A percentile compares a stretch with the other conserved stretches of the same genome.
phyloP scores from a whole-genome alignment of 345 rosid species.

The Eucalyptus lansdowneana region DNA sequence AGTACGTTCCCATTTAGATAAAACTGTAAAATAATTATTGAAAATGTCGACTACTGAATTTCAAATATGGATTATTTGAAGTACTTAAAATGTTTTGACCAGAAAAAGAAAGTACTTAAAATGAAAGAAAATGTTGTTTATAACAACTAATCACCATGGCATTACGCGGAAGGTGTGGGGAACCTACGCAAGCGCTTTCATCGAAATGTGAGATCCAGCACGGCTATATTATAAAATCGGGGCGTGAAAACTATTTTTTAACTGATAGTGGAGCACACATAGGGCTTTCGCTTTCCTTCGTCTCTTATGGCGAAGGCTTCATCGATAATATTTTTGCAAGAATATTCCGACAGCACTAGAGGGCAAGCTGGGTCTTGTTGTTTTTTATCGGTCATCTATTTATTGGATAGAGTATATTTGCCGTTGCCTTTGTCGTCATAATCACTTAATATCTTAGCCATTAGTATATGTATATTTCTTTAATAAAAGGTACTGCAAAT shows the following conservation, averaged over 20 bases:
- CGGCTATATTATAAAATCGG: rapidly evolving
- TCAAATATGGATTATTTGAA: not conserved
- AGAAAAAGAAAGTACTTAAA: no score
- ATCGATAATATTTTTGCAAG: not conserved
- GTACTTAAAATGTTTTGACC: no score
- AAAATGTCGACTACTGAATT: no score
- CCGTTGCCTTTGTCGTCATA: rapidly evolving
- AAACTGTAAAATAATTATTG: rapidly evolving
- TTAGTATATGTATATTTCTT: no score
- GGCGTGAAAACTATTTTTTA: not conserved
- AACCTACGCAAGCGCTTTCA: rapidly evolving
- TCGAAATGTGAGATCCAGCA: not conserved
- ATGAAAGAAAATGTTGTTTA: not conserved
- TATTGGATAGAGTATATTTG: not conserved
- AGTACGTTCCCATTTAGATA: rapidly evolving
- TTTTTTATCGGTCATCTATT: not conserved
- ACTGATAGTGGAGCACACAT: not conserved
- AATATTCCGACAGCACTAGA: not conserved
- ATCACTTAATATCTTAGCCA: no score
- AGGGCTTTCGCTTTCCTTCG: not conserved
- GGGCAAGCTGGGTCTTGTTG: not conserved
- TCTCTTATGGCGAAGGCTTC: not conserved
- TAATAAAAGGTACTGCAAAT: no score
- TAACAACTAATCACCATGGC: rapidly evolving
- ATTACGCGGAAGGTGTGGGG: rapidly evolving